Evolutionary conservation across 2,329 filamentous ascomycete species (phyloP), one percentile per base, ranked within the genome.

Genomic region (Ascocoryne sarcoides): DNA sequence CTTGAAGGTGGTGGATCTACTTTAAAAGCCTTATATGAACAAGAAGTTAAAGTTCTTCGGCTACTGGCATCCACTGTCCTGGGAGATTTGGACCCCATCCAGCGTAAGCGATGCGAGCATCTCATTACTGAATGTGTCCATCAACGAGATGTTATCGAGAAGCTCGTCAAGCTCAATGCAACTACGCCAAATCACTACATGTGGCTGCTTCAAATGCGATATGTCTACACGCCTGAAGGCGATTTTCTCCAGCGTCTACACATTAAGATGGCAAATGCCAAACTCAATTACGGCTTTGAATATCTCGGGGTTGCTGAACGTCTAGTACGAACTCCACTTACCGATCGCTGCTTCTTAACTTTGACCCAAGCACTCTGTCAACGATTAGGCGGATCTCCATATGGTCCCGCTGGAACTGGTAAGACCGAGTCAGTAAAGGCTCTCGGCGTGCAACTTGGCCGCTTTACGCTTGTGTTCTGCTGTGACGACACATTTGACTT

Each of bases 401-500:
- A 98, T 57, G 92, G 92, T 37, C 92, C 92, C 51, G 92, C 92
- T 44, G 92, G 92, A 69, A 99, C 92, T 32, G 92, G 92, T 62
- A 99, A 99, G 66, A 99, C 92, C 0, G 92, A 99, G 61, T 98
- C 92, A 2, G 92, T 99, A 61, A 99, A 99, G 65, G 92, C 92
- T 15, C 75, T 99, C 18, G 93, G 92, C 69, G 76, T 98, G 3
- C 89, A 98, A 62, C 79, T 99, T 40, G 93, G 92, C 60, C 82
- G 93, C 45, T 99, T 98, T 62, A 98, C 93, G 2, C 76, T 99
- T 18, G 93, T 99, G 19, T 98, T 99, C 69, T 98, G 93, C 63
- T 99, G 92, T 68, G 92, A 99, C 60, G 92, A 98, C 64, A 98
- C 92, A 0, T 99, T 99, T 57, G 92, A 99, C 63, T 98, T 96